These are phyloP conservation scores for Apiospora rasikravindrae DNA, from an alignment of 2,329 filamentous ascomycete genomes.

Conservation along the genomic window DNA sequence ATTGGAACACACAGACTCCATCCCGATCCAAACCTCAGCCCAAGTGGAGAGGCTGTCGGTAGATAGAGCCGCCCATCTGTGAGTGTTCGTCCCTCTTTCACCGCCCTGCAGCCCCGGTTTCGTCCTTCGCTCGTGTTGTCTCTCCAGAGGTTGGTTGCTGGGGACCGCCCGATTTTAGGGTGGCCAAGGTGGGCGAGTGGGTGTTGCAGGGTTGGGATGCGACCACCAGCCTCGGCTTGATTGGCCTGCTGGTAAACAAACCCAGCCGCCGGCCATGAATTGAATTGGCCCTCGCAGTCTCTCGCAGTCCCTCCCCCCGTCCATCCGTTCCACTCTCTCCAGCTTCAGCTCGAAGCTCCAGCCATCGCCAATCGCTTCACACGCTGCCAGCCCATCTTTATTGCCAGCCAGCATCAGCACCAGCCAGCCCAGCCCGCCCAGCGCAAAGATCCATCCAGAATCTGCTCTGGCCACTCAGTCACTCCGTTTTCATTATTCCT, in stretches of 20 bases:
- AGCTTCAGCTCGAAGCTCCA: conserved; percentile 14
- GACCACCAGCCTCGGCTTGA: conserved; percentile 17
- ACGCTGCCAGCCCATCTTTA: background rate
- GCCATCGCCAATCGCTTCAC: background rate
- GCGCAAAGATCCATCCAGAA: conserved; percentile 7
- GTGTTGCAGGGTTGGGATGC: background rate
- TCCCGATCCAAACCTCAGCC: background rate
- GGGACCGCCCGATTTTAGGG: conserved; percentile 6
- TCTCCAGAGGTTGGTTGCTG: conserved; percentile 15
- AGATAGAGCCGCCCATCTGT: conserved; percentile 12
- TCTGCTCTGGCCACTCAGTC: conserved; percentile 14
- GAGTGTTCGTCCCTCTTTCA: conserved; percentile 17
- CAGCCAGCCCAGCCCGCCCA: conserved; percentile 7
- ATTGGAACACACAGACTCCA: background rate
- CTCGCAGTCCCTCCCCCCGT: conserved; percentile 3
- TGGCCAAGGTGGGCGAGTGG: conserved; percentile 6
- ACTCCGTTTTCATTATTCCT: conserved; percentile 12
- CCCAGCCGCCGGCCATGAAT: conserved; percentile 13
- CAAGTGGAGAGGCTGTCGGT: conserved; percentile 11
- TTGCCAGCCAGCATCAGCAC: background rate
- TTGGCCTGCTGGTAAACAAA: conserved; percentile 19
- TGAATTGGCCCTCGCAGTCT: background rate
- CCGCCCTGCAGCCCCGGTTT: conserved; percentile 10
- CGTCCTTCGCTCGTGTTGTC: background rate
- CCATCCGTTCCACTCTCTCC: conserved; percentile 19